Evolutionary conservation across 805 yeast genomes (phyloP).

Genomic region (Candida boidinii): DNA sequence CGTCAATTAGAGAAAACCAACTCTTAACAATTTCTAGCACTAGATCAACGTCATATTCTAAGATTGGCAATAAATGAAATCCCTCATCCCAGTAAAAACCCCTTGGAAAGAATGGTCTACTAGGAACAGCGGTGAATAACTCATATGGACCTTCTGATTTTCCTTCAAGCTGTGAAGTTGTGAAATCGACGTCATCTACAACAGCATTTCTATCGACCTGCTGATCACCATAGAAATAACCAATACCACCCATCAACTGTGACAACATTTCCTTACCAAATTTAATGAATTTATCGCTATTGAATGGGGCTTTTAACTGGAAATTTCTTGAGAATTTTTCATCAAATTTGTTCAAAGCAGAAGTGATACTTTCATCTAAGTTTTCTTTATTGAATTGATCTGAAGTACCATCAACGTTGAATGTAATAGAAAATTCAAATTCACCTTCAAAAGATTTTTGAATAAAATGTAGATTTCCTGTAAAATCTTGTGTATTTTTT

Average conservation of each 20-base stretch:
- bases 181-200: constrained; percentile 64
- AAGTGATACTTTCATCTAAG: constrained; percentile 27
- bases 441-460: constrained; percentile 70
- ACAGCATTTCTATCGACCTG: constrained; percentile 67
- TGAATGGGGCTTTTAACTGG: constrained; percentile 47
- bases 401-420: constrained; percentile 35
- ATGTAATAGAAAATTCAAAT: constrained; percentile 68
- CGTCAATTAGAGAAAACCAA: constrained; percentile 83
- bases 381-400: constrained; percentile 30
- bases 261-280: constrained; percentile 80
- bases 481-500: constrained; percentile 49
- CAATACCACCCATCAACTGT: constrained; percentile 82
- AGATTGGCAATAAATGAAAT: constrained; percentile 76
- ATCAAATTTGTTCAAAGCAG: constrained; percentile 33
- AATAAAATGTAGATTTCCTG: constrained; percentile 71
- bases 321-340: constrained; percentile 43
- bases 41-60: constrained; percentile 77
- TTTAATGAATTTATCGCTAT: constrained; percentile 27
- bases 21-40: constrained; percentile 73
- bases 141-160: constrained; percentile 68
- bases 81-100: constrained; percentile 99
- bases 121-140: constrained; percentile 79
- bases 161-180: constrained; percentile 39
- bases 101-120: constrained; percentile 90
- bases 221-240: constrained; percentile 79